Evolutionary conservation across 257 asterid species (phyloP).

Genomic region (Solanum arcanum): DNA sequence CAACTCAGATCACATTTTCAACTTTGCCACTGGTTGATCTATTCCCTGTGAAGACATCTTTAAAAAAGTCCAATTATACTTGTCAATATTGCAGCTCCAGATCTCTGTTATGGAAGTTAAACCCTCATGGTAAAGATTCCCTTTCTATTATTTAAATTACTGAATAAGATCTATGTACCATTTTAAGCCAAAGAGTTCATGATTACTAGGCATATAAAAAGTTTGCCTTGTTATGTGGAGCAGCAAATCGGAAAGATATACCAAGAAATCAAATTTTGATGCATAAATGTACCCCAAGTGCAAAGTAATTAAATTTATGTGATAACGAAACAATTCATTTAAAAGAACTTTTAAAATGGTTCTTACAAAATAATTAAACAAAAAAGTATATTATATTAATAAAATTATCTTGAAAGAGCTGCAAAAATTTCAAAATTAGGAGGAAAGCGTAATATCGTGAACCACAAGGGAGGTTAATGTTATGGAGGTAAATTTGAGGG

Average conservation of each 20-base stretch:
- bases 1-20: neutral
- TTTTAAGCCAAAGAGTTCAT: neutral
- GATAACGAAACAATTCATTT: neutral
- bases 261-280: neutral
- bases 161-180: neutral
- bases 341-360: neutral
- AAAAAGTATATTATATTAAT: neutral
- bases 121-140: no score
- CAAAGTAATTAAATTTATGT: neutral
- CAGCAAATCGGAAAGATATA: neutral
- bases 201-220: neutral
- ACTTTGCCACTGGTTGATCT: neutral
- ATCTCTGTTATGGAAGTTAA: neutral
- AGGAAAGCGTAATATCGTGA: neutral
- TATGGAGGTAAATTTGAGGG: neutral
- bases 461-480: neutral
- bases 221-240: neutral
- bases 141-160: neutral
- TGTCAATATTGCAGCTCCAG: neutral
- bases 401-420: neutral
- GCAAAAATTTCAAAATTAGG: neutral
- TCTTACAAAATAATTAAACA: neutral
- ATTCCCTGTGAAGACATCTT: neutral
- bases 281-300: neutral
- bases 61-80: neutral